Conservation (phyloP, 768 basidiomycete genomes). For the Serpula lacrymans region DNA sequence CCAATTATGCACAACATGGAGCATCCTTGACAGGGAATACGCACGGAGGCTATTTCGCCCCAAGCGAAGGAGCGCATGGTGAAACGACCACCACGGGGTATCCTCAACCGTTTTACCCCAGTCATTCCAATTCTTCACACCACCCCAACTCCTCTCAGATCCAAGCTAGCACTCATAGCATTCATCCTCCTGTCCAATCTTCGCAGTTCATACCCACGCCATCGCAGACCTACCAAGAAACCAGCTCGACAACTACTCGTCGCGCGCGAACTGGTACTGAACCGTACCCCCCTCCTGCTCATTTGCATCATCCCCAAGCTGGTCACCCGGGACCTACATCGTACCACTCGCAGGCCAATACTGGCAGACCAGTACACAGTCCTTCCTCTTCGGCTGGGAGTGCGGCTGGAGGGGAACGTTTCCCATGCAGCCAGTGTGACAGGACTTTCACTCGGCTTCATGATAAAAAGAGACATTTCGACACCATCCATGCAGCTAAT, state of each 20-base stretch:
- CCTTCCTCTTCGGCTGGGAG: constrained; percentile 20
- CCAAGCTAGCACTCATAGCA: constrained; percentile 14
- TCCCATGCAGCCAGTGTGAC: constrained; percentile 69
- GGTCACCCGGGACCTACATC: constrained; percentile 8
- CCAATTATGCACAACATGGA: constrained; percentile 16
- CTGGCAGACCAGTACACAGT: too few species aligned
- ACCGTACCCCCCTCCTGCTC: constrained; percentile 22
- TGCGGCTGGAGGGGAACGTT: constrained; percentile 52
- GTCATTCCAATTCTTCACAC: constrained; percentile 8
- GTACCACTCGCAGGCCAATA: constrained; percentile 10
- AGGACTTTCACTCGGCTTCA: constrained; percentile 79
- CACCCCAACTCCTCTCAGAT: constrained; percentile 12
- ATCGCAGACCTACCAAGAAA: constrained; percentile 36
- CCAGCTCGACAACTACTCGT: constrained; percentile 21
- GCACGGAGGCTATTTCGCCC: constrained; percentile 17
- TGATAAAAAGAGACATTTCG: constrained; percentile 78
- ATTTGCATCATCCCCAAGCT: constrained; percentile 9
- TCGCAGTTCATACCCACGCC: constrained; percentile 48
- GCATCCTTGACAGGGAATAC: constrained; percentile 15
- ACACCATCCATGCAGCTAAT: constrained; percentile 66
- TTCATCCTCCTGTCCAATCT: constrained; percentile 13
- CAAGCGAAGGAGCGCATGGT: constrained; percentile 12
- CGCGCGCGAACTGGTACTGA: constrained; percentile 29
- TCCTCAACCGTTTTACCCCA: constrained; percentile 15
- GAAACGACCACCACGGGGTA: constrained; percentile 6